Evolutionary conservation across 495 filamentous ascomycete genomes (phyloP), one percentile per base, ranked within the genome.

Genomic region (Neohortaea acidophila): DNA sequence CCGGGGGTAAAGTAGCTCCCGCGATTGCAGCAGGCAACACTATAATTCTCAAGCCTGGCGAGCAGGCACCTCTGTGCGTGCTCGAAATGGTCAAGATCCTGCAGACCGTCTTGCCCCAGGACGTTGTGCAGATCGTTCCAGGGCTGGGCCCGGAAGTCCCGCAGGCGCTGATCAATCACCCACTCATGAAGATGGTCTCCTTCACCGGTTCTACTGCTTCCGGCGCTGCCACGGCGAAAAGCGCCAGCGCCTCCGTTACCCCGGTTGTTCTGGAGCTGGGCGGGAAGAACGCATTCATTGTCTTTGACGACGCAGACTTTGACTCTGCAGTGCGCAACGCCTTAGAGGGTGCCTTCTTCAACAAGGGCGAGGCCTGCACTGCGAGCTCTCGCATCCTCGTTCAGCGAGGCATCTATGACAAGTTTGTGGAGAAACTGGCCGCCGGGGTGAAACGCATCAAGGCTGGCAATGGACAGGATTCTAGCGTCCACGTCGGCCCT

Each of bases 261-360:
- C 36, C 21, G 10, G 30, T 43, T 10, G 15, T 27, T 4, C 31
- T 46, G 9, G 43, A 46, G 20, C 18, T 36, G 8, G 43, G 43
- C 12, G 43, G 43, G n/a, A 42, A 46, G 38, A 33, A 26, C 14
- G 23, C 43, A 12, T 33, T 46, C 21, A 18, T 46, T 14, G 39
- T 46, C 2, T 46, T 46, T 21, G 43, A 46, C 8, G 43, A 46
- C 15, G 43, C 43, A 6, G 43, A 46, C 30, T 22, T 46, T 12
- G 43, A 46, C n/a, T 21, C 24, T 17, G 43, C 43, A 4, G 39
- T 36, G 3, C 25, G 29, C 3, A 15, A 33, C n/a, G 39, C 43
- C 12, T 24, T 31, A 14, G 29, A 31, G 2, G 36, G 37, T 21
- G 29, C 22, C 11, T 26, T 41, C 18, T 35, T 26, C 24, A 41